Conservation (phyloP, 495 filamentous ascomycete species). For the Neurospora sp. region DNA sequence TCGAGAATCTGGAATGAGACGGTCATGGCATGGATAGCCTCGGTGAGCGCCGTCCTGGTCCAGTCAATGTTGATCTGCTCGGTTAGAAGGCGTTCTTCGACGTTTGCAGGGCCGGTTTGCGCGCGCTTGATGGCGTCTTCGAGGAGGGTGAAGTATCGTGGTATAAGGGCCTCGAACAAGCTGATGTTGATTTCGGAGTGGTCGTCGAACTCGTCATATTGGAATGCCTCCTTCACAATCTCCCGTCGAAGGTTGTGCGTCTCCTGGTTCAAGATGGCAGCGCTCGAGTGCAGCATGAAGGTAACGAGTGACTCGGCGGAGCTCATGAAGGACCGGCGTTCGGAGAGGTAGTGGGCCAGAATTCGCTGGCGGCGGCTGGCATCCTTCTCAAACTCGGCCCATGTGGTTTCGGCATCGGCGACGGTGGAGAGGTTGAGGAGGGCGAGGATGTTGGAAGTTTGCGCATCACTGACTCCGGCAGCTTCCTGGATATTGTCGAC, state of each 20-base stretch:
- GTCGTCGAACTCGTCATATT: slow-evolving; percentile 8
- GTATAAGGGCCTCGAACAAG: slow-evolving; percentile 27
- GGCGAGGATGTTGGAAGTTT: slow-evolving; percentile 37
- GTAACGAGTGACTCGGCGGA: slow-evolving; percentile 34
- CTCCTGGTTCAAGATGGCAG: slow-evolving; percentile 12
- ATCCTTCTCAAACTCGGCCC: slow-evolving; percentile 45
- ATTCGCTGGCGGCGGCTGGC: slow-evolving; percentile 51
- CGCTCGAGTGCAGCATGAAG: slow-evolving; percentile 30
- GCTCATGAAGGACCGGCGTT: slow-evolving; percentile 49
- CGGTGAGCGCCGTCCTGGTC: slow-evolving; percentile 51
- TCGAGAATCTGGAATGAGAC: slow-evolving; percentile 63
- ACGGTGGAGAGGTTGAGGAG: slow-evolving; percentile 30
- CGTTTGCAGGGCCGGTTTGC: slow-evolving; percentile 13
- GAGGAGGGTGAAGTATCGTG: slow-evolving; percentile 29
- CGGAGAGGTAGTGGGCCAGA: slow-evolving; percentile 58
- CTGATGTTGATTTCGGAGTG: slow-evolving; percentile 1
- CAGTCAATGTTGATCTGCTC: slow-evolving; percentile 52
- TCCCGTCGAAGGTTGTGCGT: slow-evolving; percentile 17
- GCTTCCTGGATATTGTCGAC: slow-evolving; percentile 55
- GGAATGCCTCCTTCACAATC: slow-evolving; percentile 16
- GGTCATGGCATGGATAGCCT: slow-evolving; percentile 63
- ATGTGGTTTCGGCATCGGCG: slow-evolving; percentile 38
- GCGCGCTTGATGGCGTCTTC: slow-evolving; percentile 25
- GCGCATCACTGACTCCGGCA: slow-evolving; percentile 46
- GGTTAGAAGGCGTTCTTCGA: slow-evolving; percentile 20